A percentile compares a stretch with the other conserved stretches of the same genome.
Conservation (phyloP, 768 basidiomycete species). For the Tubosaeta sp. region DNA sequence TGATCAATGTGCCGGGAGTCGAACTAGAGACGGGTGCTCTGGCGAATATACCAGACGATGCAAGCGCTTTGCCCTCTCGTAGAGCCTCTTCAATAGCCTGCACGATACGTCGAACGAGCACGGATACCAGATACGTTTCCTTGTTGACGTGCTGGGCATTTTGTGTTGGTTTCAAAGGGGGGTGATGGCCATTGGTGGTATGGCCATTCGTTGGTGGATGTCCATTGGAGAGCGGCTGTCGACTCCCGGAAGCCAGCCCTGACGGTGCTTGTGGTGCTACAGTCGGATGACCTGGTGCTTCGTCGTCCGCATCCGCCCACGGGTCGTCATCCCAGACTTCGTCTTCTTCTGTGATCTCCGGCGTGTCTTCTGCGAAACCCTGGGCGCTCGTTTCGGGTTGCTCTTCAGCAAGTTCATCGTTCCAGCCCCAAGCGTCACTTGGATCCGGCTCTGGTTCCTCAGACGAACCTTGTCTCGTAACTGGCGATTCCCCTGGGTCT, state of each 20-base stretch:
- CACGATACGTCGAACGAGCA: constrained; percentile 49
- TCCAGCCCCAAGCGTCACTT: constrained; percentile 75
- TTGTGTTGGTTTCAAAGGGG: constrained; percentile 18
- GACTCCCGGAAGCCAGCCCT: constrained; percentile 54
- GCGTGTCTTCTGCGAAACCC: constrained; percentile 6
- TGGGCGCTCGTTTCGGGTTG: constrained; percentile 24
- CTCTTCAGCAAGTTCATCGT: constrained; percentile 39
- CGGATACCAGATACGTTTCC: constrained; percentile 61
- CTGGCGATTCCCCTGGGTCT: constrained; percentile 16
- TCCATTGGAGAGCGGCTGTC: constrained; percentile 34
- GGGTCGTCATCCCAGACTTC: constrained; percentile 65
- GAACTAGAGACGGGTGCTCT: constrained; percentile 26
- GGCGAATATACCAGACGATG: constrained; percentile 51
- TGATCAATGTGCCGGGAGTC: constrained; percentile 50
- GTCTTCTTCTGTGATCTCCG: constrained; percentile 37
- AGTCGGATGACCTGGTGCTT: constrained; percentile 26
- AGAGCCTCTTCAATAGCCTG: constrained; percentile 58
- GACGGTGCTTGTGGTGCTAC: constrained; percentile 28
- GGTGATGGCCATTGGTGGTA: constrained; percentile 12
- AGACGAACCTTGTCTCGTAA: constrained; percentile 16
- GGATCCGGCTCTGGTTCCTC: constrained; percentile 36
- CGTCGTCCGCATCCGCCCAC: constrained; percentile 50
- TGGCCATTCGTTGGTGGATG: constrained; percentile 22
- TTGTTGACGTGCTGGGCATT: constrained; percentile 16
- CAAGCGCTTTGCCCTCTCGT: constrained; percentile 62